Percentiles rank a stretch among this genome's conserved stretches.
Conservation (phyloP, 495 filamentous ascomycete genomes). For the Aspergillus heteromorphus region DNA sequence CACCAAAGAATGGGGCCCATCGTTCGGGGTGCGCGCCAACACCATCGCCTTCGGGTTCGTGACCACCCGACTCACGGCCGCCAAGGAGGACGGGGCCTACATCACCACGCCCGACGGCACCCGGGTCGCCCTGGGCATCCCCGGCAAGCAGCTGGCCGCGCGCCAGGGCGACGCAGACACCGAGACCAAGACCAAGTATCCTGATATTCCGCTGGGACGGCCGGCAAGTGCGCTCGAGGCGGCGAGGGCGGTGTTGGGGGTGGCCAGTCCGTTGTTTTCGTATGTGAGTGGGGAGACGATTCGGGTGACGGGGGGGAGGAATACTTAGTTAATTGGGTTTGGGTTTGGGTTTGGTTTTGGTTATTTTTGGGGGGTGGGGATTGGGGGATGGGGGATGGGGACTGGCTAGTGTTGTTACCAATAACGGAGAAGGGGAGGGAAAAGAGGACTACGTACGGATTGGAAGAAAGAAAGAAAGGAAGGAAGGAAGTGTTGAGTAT, state of each 20-base stretch:
- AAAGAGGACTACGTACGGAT: too few relatives aligned
- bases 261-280: constrained; percentile 71
- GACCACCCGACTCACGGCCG: constrained; percentile 67
- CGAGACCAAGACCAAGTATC: constrained; percentile 37
- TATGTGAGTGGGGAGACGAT: constrained; percentile 85
- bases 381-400: not conserved
- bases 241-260: constrained; percentile 69
- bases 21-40: constrained; percentile 77
- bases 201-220: constrained; percentile 71
- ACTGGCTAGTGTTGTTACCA: not conserved
- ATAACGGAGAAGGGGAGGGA: too few relatives aligned
- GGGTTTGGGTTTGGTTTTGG: not conserved
- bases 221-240: constrained; percentile 75
- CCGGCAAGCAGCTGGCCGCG: constrained; percentile 46
- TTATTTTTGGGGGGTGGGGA: not conserved
- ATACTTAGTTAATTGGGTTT: constrained; percentile 51
- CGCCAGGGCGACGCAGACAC: constrained; percentile 31
- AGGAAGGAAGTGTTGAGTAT: not conserved
- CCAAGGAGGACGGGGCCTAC: constrained; percentile 75
- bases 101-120: constrained; percentile 69
- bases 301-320: constrained; percentile 75
- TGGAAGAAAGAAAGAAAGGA: too few relatives aligned
- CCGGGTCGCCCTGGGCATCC: constrained; percentile 75
- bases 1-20: constrained; percentile 87
- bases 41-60: constrained; percentile 80